Evolutionary conservation across 768 basidiomycete genomes (phyloP).

Genomic region (Amanita subjunquillea): DNA sequence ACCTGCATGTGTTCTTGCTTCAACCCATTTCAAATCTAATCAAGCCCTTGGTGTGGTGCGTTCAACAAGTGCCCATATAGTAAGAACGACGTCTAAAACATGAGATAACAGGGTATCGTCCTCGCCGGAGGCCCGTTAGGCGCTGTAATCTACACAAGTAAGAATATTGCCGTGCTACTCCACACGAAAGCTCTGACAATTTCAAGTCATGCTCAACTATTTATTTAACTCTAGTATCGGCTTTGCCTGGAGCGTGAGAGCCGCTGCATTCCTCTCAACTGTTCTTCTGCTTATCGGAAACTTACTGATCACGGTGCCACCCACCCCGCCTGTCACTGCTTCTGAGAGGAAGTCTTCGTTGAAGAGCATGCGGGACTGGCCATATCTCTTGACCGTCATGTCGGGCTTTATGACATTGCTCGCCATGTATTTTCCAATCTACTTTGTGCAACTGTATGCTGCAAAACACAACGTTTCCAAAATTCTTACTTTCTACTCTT

Average conservation of each 20-base stretch:
- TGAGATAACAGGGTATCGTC: constrained; percentile 13
- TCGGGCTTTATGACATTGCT: constrained; percentile 1
- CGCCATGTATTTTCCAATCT: constrained; percentile 6
- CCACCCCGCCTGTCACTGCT: neutral
- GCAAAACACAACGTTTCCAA: constrained; percentile 3
- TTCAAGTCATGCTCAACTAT: constrained; percentile 39
- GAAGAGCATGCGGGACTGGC: constrained; percentile 5
- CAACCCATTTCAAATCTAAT: constrained; percentile 32
- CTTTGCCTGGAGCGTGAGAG: constrained; percentile 37
- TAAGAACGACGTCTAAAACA: constrained; percentile 12
- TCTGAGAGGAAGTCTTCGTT: neutral
- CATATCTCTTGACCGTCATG: constrained; percentile 2
- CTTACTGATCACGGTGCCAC: constrained; percentile 4
- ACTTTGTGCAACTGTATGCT: constrained; percentile 6
- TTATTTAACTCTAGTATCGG: constrained; percentile 26
- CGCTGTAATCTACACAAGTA: constrained; percentile 29
- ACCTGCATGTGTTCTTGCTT: constrained; percentile 32
- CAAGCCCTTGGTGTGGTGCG: constrained; percentile 34
- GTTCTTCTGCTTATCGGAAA: constrained; percentile 3
- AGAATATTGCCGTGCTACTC: neutral
- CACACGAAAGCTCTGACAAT: neutral
- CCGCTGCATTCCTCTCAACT: neutral
- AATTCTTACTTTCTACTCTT: neutral
- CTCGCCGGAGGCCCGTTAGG: constrained; percentile 18
- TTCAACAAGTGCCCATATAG: constrained; percentile 22